Base-by-base conservation (phyloP, 345 rosid species). In the Theobroma cacao region DNA sequence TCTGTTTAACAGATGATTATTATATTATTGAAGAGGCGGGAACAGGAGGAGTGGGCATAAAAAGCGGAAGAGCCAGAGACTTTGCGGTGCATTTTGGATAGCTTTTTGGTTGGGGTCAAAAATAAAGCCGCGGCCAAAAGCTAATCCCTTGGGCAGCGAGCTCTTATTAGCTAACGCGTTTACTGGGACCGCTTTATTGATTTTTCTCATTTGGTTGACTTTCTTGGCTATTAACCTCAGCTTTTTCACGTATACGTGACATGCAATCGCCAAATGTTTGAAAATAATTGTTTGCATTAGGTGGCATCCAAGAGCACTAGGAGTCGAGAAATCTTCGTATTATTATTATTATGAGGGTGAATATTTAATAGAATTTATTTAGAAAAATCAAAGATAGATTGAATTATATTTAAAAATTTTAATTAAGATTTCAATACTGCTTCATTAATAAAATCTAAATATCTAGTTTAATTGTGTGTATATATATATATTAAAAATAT, bases 81-180 rank as follows among this genome's bases (percentile, higher is more conserved):
- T n/a, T 12, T 36, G 63, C 18, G 72, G 75, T 47, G 26, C 15
- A 59, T 50, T 62, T 58, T 26, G 17, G n/a, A 0, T 2, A 45
- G 67, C 68, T 55, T 59, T 65, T 41, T 53, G 12, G 6, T n/a
- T 36, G 69, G 18, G 56, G 72, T 77, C 75, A 80, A 74, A 47
- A 69, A 14, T 68, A 65, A 4, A 2, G 31, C 31, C 62, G 24
- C 7, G 30, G 61, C 24, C 43, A 33, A 80, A 71, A 28, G 67
- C 24, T n/a, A 33, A 14, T 28, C 64, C 72, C 71, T 77, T 33
- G 80, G 41, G 70, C 62, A 58, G 3, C 47, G 80, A 65, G 78
- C 78, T 80, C 45, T 1, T 2, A 47, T n/a, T 2, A 1, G 7
- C 34, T 24, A 12, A 53, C 77, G 62, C 62, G 76, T 53, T 72